A percentile compares a stretch with the other conserved stretches of the same genome.
These are phyloP conservation scores for Remersonia thermophila DNA, from an alignment of 2,329 filamentous ascomycete species.

Conservation along the genomic window DNA sequence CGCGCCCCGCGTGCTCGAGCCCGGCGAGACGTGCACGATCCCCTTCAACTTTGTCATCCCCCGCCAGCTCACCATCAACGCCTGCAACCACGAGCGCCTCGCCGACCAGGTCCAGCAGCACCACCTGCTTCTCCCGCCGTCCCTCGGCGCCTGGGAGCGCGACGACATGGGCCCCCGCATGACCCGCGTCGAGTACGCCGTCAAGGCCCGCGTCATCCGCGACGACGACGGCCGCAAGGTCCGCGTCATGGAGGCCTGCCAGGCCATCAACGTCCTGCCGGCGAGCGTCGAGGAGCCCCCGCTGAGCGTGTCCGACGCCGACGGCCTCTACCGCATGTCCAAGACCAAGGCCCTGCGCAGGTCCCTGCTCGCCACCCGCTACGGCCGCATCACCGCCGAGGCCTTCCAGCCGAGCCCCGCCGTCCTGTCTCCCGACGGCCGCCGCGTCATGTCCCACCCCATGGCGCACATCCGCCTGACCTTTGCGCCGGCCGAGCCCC, in stretches of 20 bases:
- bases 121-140: slow-evolving; percentile 42
- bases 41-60: slow-evolving; percentile 50
- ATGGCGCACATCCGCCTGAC: slow-evolving; percentile 32
- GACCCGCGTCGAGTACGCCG: slow-evolving; percentile 39
- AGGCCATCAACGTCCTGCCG: slow-evolving; percentile 41
- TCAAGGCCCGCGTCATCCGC: slow-evolving; percentile 34
- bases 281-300: slow-evolving; percentile 37
- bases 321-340: slow-evolving; percentile 36
- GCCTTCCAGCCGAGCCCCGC: slow-evolving; percentile 33
- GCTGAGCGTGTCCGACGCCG: slow-evolving; percentile 34
- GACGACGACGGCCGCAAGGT: slow-evolving; percentile 17
- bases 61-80: slow-evolving; percentile 42
- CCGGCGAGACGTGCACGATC: slow-evolving; percentile 35
- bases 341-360: slow-evolving; percentile 42
- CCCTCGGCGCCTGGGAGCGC: slow-evolving; percentile 35
- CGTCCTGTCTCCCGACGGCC: slow-evolving; percentile 38
- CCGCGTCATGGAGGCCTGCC: slow-evolving; percentile 18
- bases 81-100: slow-evolving; percentile 39
- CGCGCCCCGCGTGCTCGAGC: slow-evolving; percentile 33
- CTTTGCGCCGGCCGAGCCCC: slow-evolving; percentile 29
- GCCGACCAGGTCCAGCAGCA: slow-evolving; percentile 35
- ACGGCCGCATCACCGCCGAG: slow-evolving; percentile 35
- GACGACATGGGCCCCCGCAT: slow-evolving; percentile 45
- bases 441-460: slow-evolving; percentile 27
- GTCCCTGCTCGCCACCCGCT: slow-evolving; percentile 38